phyloP scores from a whole-genome alignment of 106 monocot genomes.

The Cymbidium sinense region DNA sequence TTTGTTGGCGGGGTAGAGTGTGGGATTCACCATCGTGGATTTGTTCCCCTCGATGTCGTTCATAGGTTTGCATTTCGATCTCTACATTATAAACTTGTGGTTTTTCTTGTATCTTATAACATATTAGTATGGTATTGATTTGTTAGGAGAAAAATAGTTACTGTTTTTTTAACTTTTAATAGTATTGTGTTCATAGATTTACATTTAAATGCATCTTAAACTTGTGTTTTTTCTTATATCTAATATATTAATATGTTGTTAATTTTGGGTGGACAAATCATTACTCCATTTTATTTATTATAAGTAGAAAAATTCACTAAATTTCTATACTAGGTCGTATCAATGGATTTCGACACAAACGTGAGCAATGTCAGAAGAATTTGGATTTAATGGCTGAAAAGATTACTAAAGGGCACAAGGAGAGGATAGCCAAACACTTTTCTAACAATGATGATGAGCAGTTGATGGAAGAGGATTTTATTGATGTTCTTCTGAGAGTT shows the following conservation, averaged over 20 bases:
- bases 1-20: background rate
- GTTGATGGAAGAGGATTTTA: constrained; percentile 1
- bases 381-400: constrained; percentile 2
- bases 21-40: constrained; percentile 16
- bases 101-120: background rate
- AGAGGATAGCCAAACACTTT: no score
- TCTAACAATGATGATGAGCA: no score
- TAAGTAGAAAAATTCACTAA: no score
- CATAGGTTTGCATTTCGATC: background rate
- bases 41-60: constrained; percentile 21
- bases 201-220: background rate
- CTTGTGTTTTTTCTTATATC: no score
- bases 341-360: background rate
- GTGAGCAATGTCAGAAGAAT: background rate
- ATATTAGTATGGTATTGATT: no score
- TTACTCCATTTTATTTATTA: no score
- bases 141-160: no score
- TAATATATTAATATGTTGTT: no score
- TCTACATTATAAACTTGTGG: no score
- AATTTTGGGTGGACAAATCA: no score
- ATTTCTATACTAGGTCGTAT: background rate
- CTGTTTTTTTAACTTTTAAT: no score
- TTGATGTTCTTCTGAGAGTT: constrained; percentile 8
- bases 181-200: background rate
- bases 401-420: constrained; percentile 1